Conservation (phyloP, 257 asterid species). For the Nemophila menziesii region DNA sequence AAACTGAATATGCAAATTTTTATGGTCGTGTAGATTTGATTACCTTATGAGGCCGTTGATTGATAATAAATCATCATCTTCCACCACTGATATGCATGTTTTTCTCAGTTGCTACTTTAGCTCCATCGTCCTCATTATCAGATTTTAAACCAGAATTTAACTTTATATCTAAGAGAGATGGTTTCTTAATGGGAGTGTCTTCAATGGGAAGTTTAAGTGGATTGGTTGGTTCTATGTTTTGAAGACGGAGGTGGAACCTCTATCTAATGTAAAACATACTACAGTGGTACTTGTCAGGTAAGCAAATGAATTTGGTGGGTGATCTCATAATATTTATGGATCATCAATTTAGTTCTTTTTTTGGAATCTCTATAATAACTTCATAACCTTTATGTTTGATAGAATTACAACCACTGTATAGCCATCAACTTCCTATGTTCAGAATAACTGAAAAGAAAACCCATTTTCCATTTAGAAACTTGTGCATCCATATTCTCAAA, state of each 20-base stretch:
- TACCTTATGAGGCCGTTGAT: constrained; percentile 59
- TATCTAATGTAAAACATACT: constrained; percentile 20
- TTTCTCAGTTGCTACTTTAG: constrained; percentile 47
- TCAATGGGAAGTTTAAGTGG: constrained; percentile 9
- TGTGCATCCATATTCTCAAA: no score
- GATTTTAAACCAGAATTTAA: constrained; percentile 17
- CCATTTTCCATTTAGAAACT: no score
- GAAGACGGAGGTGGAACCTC: constrained; percentile 31
- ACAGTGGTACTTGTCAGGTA: constrained; percentile 24
- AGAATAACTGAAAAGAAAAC: no score
- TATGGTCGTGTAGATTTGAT: constrained; percentile 62
- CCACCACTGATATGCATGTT: constrained; percentile 63
- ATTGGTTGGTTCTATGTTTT: constrained; percentile 35
- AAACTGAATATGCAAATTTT: constrained; percentile 59
- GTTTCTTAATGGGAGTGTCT: constrained; percentile 8
- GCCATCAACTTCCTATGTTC: no score
- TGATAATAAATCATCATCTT: constrained; percentile 64
- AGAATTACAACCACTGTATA: no score
- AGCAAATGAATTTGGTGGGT: no score
- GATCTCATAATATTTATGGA: constrained; percentile 12
- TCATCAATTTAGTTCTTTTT: no score
- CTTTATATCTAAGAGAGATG: no score
- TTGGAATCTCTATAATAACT: no score
- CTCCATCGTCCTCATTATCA: constrained; percentile 26
- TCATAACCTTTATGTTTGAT: no score